Conservation (phyloP, 306 rosid species). For the Prunus mira region DNA sequence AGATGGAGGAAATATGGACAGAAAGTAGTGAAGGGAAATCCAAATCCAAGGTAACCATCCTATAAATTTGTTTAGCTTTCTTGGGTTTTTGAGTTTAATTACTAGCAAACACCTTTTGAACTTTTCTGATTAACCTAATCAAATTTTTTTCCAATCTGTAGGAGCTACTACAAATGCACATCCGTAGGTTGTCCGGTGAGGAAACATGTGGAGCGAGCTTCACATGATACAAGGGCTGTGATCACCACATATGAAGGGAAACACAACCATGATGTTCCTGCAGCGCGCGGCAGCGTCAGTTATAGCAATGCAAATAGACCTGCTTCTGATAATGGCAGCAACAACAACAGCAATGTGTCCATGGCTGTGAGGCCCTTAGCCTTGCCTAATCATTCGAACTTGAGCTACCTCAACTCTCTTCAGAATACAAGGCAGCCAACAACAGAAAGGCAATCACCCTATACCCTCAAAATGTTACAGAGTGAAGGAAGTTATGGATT, state of each 20-base stretch:
- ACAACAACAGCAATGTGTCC: constrained; percentile 10
- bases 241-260: constrained; percentile 97
- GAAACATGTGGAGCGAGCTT: constrained; percentile 92
- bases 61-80: background rate
- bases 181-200: constrained; percentile 75
- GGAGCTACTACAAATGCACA: constrained; percentile 98
- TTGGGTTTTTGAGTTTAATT: background rate
- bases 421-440: constrained; percentile 13
- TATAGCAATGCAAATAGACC: constrained; percentile 30
- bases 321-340: constrained; percentile 5
- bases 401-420: constrained; percentile 27
- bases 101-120: background rate
- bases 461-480: constrained; percentile 31
- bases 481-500: constrained; percentile 7
- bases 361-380: constrained; percentile 34
- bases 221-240: constrained; percentile 73
- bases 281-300: constrained; percentile 67
- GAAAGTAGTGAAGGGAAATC: constrained; percentile 97
- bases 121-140: constrained; percentile 7
- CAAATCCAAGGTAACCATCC: constrained; percentile 75
- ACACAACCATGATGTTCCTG: constrained; percentile 91
- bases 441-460: constrained; percentile 15
- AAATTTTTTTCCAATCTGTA: constrained; percentile 18
- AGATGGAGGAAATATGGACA: constrained; percentile 99
- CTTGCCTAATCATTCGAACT: constrained; percentile 20